phyloP scores from a whole-genome alignment of 495 filamentous ascomycete species.

The Neurospora cerealis region DNA sequence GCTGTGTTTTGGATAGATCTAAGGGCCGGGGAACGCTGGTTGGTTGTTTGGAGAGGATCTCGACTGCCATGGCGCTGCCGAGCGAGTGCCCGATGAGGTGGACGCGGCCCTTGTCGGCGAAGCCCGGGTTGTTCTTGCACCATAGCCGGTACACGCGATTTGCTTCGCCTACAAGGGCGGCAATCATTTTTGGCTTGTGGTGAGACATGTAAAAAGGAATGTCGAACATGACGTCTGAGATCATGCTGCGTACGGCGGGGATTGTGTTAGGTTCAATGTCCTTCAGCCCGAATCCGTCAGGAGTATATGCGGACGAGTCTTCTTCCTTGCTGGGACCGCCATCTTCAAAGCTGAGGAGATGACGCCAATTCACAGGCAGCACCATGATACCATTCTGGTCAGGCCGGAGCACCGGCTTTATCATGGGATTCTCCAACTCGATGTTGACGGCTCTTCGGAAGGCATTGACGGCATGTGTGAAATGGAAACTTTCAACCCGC shows the following conservation, averaged over 20 bases:
- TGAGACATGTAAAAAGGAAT: conserved; percentile 95
- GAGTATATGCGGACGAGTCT: conserved; percentile 32
- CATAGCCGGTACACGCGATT: conserved; percentile 90
- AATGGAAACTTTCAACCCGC: conserved; percentile 89
- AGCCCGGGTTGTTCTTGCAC: conserved; percentile 85
- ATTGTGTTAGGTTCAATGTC: conserved; percentile 91
- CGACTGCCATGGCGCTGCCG: conserved; percentile 85
- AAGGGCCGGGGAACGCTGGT: conserved; percentile 43
- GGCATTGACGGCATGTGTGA: conserved; percentile 87
- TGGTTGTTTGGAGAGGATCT: conserved; percentile 83
- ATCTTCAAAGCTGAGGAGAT: conserved; percentile 75
- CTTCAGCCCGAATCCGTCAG: conserved; percentile 64
- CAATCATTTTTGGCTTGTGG: conserved; percentile 90
- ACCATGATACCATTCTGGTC: conserved; percentile 51
- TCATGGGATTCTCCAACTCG: conserved; percentile 62
- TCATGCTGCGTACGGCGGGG: conserved; percentile 77
- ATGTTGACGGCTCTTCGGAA: conserved; percentile 82
- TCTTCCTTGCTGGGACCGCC: conserved; percentile 42
- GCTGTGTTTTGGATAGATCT: conserved; percentile 34
- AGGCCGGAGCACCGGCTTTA: conserved; percentile 63
- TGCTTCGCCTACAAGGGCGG: conserved; percentile 80
- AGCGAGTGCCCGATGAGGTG: conserved; percentile 91
- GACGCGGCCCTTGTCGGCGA: conserved; percentile 68
- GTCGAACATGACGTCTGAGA: conserved; percentile 95
- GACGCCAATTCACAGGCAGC: conserved; percentile 72